phyloP scores from a whole-genome alignment of 495 filamentous ascomycete genomes.

The Penicillium coprophilum region DNA sequence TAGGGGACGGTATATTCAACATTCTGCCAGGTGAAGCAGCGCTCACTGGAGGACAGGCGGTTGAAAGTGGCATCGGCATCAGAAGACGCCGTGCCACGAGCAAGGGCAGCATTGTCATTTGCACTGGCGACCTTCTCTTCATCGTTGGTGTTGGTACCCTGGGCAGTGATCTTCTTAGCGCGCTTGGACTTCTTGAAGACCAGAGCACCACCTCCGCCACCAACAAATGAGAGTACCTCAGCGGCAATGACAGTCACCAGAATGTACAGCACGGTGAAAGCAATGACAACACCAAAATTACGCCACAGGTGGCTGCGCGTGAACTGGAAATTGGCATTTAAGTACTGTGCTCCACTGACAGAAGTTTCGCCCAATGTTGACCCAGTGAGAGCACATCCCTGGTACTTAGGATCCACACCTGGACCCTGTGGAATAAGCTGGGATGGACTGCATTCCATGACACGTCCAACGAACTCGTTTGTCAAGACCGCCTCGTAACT shows the following conservation, averaged over 20 bases:
- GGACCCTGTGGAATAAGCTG: constrained; percentile 59
- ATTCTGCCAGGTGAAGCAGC: constrained; percentile 73
- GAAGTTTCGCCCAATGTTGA: constrained; percentile 41
- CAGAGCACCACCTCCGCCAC: constrained; percentile 57
- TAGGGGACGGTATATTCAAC: constrained; percentile 73
- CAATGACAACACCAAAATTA: constrained; percentile 74
- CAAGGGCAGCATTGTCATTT: constrained; percentile 40
- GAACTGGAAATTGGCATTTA: constrained; percentile 58
- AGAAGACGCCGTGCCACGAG: constrained; percentile 45
- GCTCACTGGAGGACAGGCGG: constrained; percentile 59
- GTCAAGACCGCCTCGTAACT: constrained; percentile 68
- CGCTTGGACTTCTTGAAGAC: constrained; percentile 68
- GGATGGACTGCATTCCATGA: constrained; percentile 59
- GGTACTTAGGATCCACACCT: constrained; percentile 49
- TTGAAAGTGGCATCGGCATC: constrained; percentile 47
- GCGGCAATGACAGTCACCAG: constrained; percentile 62
- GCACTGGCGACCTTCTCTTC: constrained; percentile 45
- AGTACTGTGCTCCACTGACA: constrained; percentile 61
- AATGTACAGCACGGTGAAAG: constrained; percentile 68
- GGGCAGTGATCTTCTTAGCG: constrained; percentile 51
- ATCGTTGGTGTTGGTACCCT: constrained; percentile 40
- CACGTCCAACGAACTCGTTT: constrained; percentile 63
- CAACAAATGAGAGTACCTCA: constrained; percentile 53
- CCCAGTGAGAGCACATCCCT: constrained; percentile 63
- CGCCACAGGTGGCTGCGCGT: constrained; percentile 69